Evolutionary conservation across 345 rosid genomes (phyloP).

Genomic region (Cardamine resedifolia): DNA sequence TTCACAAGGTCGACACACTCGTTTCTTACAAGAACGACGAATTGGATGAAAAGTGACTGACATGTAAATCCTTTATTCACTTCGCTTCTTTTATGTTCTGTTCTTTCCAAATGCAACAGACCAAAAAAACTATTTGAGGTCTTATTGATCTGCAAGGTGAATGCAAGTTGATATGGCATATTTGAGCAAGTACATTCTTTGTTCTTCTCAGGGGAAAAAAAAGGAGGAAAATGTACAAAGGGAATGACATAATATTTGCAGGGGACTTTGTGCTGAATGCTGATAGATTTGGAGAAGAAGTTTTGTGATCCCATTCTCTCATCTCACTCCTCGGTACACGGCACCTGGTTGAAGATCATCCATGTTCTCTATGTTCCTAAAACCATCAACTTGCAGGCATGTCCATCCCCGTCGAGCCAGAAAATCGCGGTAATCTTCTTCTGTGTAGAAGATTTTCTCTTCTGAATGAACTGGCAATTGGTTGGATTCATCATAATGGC

Average conservation of each 20-base stretch:
- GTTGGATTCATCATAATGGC: conserved; percentile 80
- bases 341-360: conserved; percentile 88
- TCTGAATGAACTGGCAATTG: conserved; percentile 81
- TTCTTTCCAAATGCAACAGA: conserved; percentile 6
- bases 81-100: neutral
- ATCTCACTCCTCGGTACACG: conserved; percentile 71
- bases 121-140: neutral
- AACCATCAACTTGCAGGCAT: conserved; percentile 79
- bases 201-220: neutral
- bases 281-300: conserved; percentile 3
- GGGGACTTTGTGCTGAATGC: neutral
- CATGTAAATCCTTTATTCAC: neutral
- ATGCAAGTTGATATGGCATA: neutral
- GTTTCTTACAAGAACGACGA: conserved; percentile 71
- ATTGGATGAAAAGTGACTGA: conserved; percentile 49
- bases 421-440: conserved; percentile 88
- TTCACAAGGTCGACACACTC: conserved; percentile 71
- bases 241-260: neutral
- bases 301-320: conserved; percentile 28
- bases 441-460: conserved; percentile 82
- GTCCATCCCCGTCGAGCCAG: conserved; percentile 70
- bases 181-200: conserved; percentile 26
- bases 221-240: conserved; percentile 21
- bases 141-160: neutral
- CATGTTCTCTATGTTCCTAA: conserved; percentile 76